These are phyloP conservation scores for Cafeteria roenbergensis DNA, from an alignment of 108 stramenopile genomes.

Conservation along the genomic window DNA sequence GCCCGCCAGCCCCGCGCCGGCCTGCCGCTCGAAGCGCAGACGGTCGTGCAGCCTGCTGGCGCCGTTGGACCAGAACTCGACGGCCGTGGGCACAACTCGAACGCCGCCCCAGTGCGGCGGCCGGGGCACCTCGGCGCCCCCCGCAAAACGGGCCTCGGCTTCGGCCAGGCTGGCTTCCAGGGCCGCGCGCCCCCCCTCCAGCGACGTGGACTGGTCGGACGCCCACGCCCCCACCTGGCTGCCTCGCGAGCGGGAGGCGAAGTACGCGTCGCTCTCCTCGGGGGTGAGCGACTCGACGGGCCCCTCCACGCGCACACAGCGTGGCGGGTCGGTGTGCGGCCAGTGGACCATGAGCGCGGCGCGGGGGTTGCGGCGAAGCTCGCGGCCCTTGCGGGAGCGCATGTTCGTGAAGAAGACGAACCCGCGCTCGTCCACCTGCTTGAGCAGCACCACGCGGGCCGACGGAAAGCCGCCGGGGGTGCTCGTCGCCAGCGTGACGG, in stretches of 20 bases:
- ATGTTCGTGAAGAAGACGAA: slow-evolving; percentile 48
- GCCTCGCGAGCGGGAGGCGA: slow-evolving; percentile 31
- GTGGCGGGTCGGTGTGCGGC: slow-evolving; percentile 26
- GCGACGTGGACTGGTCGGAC: slow-evolving; percentile 34
- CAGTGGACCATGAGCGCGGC: slow-evolving; percentile 45
- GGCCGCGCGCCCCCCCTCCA: slow-evolving; percentile 24
- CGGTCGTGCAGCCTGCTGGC: slow-evolving; percentile 39
- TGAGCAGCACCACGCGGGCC: slow-evolving; percentile 40
- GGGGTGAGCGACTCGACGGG: slow-evolving; percentile 29
- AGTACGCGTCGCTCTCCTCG: slow-evolving; percentile 40
- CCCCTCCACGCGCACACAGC: slow-evolving; percentile 41
- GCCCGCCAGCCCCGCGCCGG: slow-evolving; percentile 13
- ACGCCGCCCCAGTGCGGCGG: slow-evolving; percentile 41
- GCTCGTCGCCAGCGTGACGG: not conserved
- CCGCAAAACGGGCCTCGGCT: not conserved
- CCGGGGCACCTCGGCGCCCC: slow-evolving; percentile 24
- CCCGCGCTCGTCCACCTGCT: slow-evolving; percentile 35
- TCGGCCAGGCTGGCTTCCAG: slow-evolving; percentile 19
- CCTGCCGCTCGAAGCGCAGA: slow-evolving; percentile 21
- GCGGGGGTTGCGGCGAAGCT: slow-evolving; percentile 15
- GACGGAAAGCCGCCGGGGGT: slow-evolving; percentile 26
- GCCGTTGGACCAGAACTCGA: slow-evolving; percentile 46
- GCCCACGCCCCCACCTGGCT: slow-evolving; percentile 41
- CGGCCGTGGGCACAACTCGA: slow-evolving; percentile 32
- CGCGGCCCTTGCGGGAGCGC: slow-evolving; percentile 26